Base-by-base conservation (phyloP, 2,329 filamentous ascomycete genomes). In the Fusarium hostae region DNA sequence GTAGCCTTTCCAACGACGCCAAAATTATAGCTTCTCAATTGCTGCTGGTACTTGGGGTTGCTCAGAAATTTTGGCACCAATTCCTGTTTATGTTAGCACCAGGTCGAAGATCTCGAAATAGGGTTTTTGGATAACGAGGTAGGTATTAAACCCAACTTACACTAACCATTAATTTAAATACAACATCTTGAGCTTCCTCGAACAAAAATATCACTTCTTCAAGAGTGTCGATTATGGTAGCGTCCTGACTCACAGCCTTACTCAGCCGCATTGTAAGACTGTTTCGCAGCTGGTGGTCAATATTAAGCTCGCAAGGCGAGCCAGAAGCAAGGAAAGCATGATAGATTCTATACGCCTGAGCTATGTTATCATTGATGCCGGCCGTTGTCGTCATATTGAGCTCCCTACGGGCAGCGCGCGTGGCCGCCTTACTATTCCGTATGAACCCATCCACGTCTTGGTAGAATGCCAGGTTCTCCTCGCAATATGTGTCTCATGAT, bases 101-200 rank as follows among this genome's bases (percentile, higher is more conserved):
- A 20, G 59, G 54, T 34, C 45, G 37, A 55, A 59, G 63, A 63
- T 62, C 48, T 32, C n/a, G 24, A n/a, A 39, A 43, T 18, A 5
- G 39, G 61, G n/a, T 40, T 40, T 40, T n/a, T 6, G 48, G 30
- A 40, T 68, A 37, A 24, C 20, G 16, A 28, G 37, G 20, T 39
- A 24, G 18, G 35, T 32, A 43, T 60, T 66, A 58, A 61, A 26
- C 26, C 28, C 66, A 72, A 91, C 94, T 88, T 90, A 98, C 95
- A 82, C 94, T 97, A 73, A 95, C 96, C 96, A 99, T 98, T 76
- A 98, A 85, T 85, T 98, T 98, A 85, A 98, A 98, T 39, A 99
- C 95, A 15, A 95, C 96, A 71, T 92, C 93, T 79, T 98, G 94
- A 12, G 96, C 95, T 80, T 97, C 93, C 82, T 97, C 94, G 78